A percentile compares a stretch with the other conserved stretches of the same genome.
Conservation (phyloP, 345 rosid genomes). For the Lepidium didymum region DNA sequence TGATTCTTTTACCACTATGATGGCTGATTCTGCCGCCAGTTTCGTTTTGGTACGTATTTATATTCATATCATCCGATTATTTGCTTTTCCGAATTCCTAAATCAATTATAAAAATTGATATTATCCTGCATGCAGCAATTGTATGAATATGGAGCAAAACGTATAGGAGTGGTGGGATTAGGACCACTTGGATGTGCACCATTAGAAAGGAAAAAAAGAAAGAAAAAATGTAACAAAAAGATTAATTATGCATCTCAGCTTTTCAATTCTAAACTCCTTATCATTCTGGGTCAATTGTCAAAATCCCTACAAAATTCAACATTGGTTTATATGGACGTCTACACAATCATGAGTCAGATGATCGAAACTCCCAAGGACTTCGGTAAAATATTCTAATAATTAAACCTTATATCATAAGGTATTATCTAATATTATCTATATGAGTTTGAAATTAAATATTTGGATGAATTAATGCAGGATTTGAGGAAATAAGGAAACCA, state of each 20-base stretch:
- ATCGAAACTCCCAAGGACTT: conserved; percentile 35
- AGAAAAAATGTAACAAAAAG: conserved; percentile 33
- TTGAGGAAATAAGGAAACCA: conserved; percentile 2
- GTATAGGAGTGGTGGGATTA: conserved; percentile 35
- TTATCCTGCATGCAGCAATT: conserved; percentile 38
- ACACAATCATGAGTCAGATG: conserved; percentile 28
- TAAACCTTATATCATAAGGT: neutral
- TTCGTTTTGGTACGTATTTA: conserved; percentile 8
- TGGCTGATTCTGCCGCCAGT: conserved; percentile 21
- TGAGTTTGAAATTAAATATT: neutral
- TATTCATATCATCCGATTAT: neutral
- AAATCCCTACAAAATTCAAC: conserved; percentile 21
- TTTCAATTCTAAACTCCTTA: conserved; percentile 44
- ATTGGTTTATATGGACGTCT: conserved; percentile 37
- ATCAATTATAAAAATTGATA: neutral
- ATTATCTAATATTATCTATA: neutral
- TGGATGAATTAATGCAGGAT: conserved; percentile 9
- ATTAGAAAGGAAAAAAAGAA: conserved; percentile 38
- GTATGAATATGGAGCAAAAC: conserved; percentile 48
- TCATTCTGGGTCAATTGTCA: conserved; percentile 23
- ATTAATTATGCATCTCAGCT: conserved; percentile 39
- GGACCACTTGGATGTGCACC: conserved; percentile 63
- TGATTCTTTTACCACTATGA: neutral
- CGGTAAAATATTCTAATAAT: conserved; percentile 30
- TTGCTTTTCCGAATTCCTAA: neutral